phyloP scores from a whole-genome alignment of 1,284 basidiomycete genomes.

The Spongiforma sp. region DNA sequence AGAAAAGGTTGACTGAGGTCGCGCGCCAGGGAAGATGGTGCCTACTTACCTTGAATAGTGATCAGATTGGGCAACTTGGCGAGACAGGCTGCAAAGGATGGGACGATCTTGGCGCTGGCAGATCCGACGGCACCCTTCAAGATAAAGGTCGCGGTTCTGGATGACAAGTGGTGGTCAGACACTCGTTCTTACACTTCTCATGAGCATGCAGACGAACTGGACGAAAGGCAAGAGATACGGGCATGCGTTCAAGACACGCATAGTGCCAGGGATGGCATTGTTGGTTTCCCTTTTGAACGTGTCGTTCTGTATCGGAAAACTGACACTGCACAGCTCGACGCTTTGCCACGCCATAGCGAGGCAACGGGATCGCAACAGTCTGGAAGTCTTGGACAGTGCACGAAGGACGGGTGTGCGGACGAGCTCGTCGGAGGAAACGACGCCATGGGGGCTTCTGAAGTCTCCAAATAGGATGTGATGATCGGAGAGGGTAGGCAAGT shows the following conservation, averaged over 20 bases:
- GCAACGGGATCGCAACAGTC: conserved; percentile 15
- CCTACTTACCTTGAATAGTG: conserved; percentile 32
- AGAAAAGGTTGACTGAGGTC: not conserved
- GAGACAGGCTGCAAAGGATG: conserved; percentile 38
- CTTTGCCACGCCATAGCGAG: conserved; percentile 22
- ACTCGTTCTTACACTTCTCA: too few species aligned
- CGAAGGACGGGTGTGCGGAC: conserved; percentile 8
- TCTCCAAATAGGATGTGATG: not conserved
- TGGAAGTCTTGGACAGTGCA: conserved; percentile 9
- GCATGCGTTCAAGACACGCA: conserved; percentile 3
- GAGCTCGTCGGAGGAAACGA: conserved; percentile 1
- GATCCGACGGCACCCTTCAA: conserved; percentile 1
- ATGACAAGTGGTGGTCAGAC: not conserved
- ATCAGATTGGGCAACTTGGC: conserved; percentile 39
- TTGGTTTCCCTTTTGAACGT: not conserved
- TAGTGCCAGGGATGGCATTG: not conserved
- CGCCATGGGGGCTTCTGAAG: not conserved
- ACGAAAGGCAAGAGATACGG: conserved; percentile 12
- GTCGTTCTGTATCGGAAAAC: not conserved
- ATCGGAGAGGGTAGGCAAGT: conserved; percentile 8
- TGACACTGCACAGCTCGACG: conserved; percentile 12
- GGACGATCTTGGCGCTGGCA: conserved; percentile 25
- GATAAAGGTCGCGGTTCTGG: conserved; percentile 34
- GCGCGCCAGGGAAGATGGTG: not conserved
- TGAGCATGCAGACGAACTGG: conserved; percentile 11